Conservation (phyloP, 2,329 filamentous ascomycete genomes). For the Paradendryphiella salina region DNA sequence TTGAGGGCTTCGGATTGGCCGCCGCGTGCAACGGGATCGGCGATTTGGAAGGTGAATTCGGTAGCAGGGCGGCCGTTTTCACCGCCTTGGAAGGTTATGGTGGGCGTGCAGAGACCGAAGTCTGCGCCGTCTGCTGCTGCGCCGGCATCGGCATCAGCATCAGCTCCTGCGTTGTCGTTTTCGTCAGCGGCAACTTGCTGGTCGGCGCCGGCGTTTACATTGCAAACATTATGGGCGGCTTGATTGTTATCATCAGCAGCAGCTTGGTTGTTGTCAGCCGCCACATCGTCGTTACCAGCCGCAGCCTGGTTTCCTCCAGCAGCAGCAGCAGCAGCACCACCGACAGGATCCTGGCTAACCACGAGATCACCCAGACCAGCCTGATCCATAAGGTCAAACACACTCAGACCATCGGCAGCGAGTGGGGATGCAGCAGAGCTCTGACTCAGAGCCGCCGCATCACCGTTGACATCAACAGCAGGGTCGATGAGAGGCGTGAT, state of each 20-base stretch:
- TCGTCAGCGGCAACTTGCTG: not conserved
- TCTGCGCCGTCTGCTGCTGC: conserved; percentile 33
- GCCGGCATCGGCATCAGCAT: conserved; percentile 13
- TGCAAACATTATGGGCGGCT: too few species aligned
- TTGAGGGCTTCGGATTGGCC: conserved; percentile 70
- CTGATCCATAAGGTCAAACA: conserved; percentile 65
- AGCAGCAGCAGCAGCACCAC: conserved; percentile 39
- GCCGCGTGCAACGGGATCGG: conserved; percentile 62
- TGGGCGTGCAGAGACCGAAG: conserved; percentile 46
- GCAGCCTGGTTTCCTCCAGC: conserved; percentile 16
- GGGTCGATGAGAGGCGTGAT: conserved; percentile 71
- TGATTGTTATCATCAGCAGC: conserved; percentile 4
- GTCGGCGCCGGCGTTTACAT: not conserved
- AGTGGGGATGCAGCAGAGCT: conserved; percentile 60
- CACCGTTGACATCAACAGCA: conserved; percentile 59
- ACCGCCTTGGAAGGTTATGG: conserved; percentile 65
- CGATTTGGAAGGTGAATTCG: conserved; percentile 70
- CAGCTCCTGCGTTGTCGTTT: conserved; percentile 13
- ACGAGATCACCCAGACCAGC: conserved; percentile 68
- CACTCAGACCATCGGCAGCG: conserved; percentile 62
- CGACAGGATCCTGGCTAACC: conserved; percentile 43
- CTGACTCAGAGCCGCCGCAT: conserved; percentile 63
- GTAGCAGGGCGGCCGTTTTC: conserved; percentile 55
- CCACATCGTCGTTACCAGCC: conserved; percentile 24
- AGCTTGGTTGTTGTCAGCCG: conserved; percentile 1